These are phyloP conservation scores for Starmerella ratchasimensis DNA, from an alignment of 805 yeast genomes.

Conservation along the genomic window DNA sequence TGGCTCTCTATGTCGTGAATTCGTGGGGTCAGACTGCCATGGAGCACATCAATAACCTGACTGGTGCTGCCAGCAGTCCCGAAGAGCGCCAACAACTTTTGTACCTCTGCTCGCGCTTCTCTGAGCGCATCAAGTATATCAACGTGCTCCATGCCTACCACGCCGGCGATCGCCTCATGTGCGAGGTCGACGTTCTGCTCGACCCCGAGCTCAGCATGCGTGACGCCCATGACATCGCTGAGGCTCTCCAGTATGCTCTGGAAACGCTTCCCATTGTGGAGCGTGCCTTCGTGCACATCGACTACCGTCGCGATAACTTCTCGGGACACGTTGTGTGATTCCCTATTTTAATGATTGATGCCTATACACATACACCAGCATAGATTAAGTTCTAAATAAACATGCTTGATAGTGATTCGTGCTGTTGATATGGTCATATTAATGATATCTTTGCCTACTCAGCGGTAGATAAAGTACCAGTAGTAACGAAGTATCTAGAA, in stretches of 20 bases:
- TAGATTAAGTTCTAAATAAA: no score
- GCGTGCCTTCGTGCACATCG: conserved; percentile 70
- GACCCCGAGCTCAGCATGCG: conserved; percentile 38
- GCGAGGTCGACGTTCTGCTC: conserved; percentile 60
- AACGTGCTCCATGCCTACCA: conserved; percentile 61
- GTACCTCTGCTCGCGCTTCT: conserved; percentile 54
- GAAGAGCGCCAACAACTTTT: conserved; percentile 52
- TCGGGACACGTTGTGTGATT: conserved; percentile 25
- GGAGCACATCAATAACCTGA: conserved; percentile 60
- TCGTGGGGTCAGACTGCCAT: conserved; percentile 54
- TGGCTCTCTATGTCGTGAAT: conserved; percentile 46
- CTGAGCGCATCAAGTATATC: conserved; percentile 49
- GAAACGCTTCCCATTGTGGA: conserved; percentile 68
- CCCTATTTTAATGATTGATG: neutral
- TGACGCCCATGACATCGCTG: conserved; percentile 71
- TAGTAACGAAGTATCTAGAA: no score
- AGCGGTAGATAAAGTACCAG: no score
- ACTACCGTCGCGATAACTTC: conserved; percentile 31
- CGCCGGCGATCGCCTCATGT: conserved; percentile 62
- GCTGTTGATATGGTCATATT: no score
- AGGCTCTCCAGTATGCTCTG: conserved; percentile 64
- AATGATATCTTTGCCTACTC: no score
- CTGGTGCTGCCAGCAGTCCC: conserved; percentile 56
- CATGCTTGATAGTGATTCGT: no score
- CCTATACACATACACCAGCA: neutral